Percentiles rank a stretch among this genome's conserved stretches.
These are phyloP conservation scores for Boletus eberwhitei DNA, from an alignment of 768 basidiomycete species.

Conservation along the genomic window DNA sequence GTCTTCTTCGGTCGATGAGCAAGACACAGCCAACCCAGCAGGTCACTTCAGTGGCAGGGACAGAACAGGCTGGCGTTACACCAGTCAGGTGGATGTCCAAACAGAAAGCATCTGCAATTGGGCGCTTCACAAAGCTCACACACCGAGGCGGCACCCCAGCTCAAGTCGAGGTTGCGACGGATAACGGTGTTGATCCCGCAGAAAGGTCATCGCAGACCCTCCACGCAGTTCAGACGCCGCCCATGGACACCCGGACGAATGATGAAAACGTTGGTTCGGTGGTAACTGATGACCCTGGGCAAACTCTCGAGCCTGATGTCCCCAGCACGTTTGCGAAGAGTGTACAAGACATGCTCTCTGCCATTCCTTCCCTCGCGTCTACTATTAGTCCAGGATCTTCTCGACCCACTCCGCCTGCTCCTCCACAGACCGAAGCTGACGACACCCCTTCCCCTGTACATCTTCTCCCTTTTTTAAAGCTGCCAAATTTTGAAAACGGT, in stretches of 20 bases:
- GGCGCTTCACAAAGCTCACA: conserved; percentile 16
- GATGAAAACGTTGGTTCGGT: conserved; percentile 3
- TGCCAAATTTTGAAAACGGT: conserved; percentile 65
- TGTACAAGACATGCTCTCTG: conserved; percentile 51
- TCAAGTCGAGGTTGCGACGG: not conserved
- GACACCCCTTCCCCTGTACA: conserved; percentile 19
- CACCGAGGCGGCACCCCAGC: conserved; percentile 6
- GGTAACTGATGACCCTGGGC: conserved; percentile 7
- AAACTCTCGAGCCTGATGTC: conserved; percentile 34
- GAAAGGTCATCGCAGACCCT: conserved; percentile 5
- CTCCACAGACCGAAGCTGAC: conserved; percentile 8
- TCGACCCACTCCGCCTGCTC: conserved; percentile 10
- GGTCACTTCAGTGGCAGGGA: not conserved
- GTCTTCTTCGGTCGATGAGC: conserved; percentile 19
- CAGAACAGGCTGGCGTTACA: conserved; percentile 3
- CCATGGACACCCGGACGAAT: conserved; percentile 4
- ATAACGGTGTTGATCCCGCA: conserved; percentile 3
- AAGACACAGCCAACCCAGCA: conserved; percentile 19
- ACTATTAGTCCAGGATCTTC: conserved; percentile 17
- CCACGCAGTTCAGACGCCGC: not conserved
- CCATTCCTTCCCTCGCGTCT: conserved; percentile 35
- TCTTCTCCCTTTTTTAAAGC: conserved; percentile 50
- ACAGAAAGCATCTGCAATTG: conserved; percentile 16
- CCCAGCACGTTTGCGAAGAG: conserved; percentile 42
- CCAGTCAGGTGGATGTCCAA: conserved; percentile 12